Conservation (phyloP, 495 filamentous ascomycete species). For the Hypoxylon crocopeplum region DNA sequence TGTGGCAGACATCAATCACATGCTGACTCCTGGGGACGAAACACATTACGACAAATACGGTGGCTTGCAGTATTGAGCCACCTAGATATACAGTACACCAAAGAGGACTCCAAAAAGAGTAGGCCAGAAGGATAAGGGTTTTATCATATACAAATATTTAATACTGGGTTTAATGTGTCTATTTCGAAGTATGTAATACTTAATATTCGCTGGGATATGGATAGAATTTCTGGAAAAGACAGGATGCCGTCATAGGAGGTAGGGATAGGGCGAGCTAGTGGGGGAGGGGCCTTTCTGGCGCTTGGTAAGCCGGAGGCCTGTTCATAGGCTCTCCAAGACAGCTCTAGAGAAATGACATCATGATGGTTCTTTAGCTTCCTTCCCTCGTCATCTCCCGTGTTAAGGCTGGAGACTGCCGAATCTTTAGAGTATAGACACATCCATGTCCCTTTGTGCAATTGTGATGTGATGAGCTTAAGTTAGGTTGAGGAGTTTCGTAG, state of each 20-base stretch:
- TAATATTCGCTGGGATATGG: no score
- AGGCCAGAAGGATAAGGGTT: neutral
- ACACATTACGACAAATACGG: no score
- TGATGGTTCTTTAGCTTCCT: conserved; percentile 19
- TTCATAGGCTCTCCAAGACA: no score
- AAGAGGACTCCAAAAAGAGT: neutral
- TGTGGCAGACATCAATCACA: no score
- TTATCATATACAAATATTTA: conserved; percentile 4
- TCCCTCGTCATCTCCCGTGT: conserved; percentile 24
- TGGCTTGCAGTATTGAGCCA: no score
- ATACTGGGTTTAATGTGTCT: conserved; percentile 3
- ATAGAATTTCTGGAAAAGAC: no score
- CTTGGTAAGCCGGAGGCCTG: conserved; percentile 8
- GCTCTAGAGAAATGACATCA: conserved; percentile 32
- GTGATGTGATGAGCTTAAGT: conserved; percentile 20
- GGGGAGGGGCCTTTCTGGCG: neutral
- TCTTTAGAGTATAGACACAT: neutral
- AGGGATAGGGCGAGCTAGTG: neutral
- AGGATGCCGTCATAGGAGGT: no score
- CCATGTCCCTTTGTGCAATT: conserved; percentile 21
- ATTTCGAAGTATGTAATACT: no score
- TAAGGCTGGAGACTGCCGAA: neutral
- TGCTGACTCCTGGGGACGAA: no score
- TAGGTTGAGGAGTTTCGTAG: neutral
- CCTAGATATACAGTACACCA: no score